Evolutionary conservation across 495 filamentous ascomycete genomes (phyloP).

Genomic region (Chaetomium cochliodes): DNA sequence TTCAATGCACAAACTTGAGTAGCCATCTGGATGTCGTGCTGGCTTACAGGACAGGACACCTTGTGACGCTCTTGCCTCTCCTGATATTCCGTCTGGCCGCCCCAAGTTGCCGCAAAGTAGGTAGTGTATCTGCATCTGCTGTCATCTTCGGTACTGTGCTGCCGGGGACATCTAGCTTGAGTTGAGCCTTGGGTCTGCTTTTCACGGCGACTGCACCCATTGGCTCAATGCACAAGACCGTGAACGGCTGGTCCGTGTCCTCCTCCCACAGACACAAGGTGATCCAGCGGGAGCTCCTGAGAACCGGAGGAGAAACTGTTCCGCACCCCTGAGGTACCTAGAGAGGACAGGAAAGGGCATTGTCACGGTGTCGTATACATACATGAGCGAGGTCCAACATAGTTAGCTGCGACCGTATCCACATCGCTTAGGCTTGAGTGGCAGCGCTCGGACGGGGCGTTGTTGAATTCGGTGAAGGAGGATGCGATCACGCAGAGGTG

Average conservation of each 20-base stretch:
- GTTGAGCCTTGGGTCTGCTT: not conserved
- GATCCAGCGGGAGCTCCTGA: no score
- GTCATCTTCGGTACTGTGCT: not conserved
- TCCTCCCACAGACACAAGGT: no score
- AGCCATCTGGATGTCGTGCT: no score
- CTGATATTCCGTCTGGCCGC: no score
- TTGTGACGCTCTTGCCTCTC: no score
- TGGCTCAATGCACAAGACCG: constrained; percentile 4
- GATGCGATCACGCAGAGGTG: constrained; percentile 16
- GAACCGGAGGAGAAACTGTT: not conserved
- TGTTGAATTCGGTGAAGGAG: not conserved
- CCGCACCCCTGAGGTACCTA: not conserved
- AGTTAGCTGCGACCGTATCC: not conserved
- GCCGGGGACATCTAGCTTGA: not conserved
- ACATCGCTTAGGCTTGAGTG: not conserved
- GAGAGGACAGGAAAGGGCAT: no score
- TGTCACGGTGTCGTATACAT: no score
- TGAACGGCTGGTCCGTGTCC: constrained; percentile 34
- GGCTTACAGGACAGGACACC: no score
- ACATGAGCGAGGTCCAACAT: no score
- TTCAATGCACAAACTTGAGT: no score
- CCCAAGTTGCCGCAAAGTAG: no score
- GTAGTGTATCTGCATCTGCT: no score
- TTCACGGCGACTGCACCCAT: not conserved
- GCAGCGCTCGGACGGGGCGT: not conserved